Base-by-base conservation (phyloP, 306 rosid genomes). In the Lablab purpureus region DNA sequence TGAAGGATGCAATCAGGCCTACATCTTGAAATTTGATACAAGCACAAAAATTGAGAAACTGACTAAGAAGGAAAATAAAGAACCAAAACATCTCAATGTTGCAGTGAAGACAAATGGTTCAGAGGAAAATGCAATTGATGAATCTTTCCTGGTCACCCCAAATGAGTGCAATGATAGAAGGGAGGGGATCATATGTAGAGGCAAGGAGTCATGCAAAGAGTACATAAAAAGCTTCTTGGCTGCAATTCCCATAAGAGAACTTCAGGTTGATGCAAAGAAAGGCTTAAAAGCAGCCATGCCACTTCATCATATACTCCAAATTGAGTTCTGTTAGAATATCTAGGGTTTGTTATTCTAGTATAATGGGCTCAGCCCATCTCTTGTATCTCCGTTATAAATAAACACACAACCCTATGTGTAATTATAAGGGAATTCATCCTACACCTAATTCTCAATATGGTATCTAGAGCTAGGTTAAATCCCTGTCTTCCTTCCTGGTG, bases 141-240 rank as follows among this genome's bases (percentile, higher is more conserved):
- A 89, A 80, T 76, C 74, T 67, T 67, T 43, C 7, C 6, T 41
- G 43, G 54, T 66, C 18, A 37, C 3, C 10, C 11, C 36, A 69
- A 18, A 71, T 71, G 77, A 83, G 50, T 87, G 37, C 66, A 22
- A 67, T 25, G 67, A 46, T 76, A 65, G 27, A 68, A 72, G 10
- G 81, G 88, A 70, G 59, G 85, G 71, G 86, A 60, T 86, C 46
- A 47, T 88, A 13, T 86, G 90, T 51, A 82, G 64, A 41, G 97
- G 94, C 67, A 91, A 89, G 74, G 91, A 91, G 21, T 87, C 90
- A 5, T 91, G 97, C 86, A 89, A 88, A 85, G 92, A 89, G 84
- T 91, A 87, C 77, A 91, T 91, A 25, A 91, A 91, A 86, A 88
- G 86, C 89, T 91, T 91, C 83, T 79, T 91, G 87, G 97, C 97